Percentiles rank a stretch among this genome's conserved stretches.
phyloP scores from a whole-genome alignment of 768 basidiomycete species.

The Cystofilobasidium capitatum region DNA sequence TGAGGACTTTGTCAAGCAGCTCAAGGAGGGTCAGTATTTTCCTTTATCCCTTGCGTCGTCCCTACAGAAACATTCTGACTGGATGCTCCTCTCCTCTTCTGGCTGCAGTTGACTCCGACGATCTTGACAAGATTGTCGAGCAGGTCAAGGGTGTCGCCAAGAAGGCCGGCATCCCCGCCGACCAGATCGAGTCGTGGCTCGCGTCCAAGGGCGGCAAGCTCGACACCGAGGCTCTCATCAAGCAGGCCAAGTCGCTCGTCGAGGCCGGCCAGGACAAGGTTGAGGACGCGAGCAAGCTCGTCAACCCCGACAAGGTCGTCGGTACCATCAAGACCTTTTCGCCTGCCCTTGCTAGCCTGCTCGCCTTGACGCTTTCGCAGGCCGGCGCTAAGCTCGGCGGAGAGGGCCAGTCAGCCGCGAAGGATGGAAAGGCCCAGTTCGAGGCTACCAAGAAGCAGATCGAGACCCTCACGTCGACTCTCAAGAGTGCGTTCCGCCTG shows the following conservation, averaged over 20 bases:
- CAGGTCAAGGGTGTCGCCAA: constrained; percentile 38
- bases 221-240: constrained; percentile 31
- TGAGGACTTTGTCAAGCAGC: constrained; percentile 35
- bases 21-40: constrained; percentile 37
- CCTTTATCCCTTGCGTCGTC: background rate
- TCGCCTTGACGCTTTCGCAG: constrained; percentile 2
- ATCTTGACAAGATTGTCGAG: constrained; percentile 36
- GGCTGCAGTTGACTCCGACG: constrained; percentile 34
- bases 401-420: constrained; percentile 8
- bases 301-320: constrained; percentile 24
- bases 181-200: constrained; percentile 34
- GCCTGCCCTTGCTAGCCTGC: constrained; percentile 13
- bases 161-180: constrained; percentile 37
- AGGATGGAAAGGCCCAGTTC: constrained; percentile 22
- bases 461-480: constrained; percentile 9
- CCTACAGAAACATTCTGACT: background rate
- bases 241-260: constrained; percentile 4
- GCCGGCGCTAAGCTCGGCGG: constrained; percentile 18
- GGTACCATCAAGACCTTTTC: constrained; percentile 17
- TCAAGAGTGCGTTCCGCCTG: constrained; percentile 10
- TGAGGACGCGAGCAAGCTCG: constrained; percentile 6
- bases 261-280: constrained; percentile 6
- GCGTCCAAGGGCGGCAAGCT: constrained; percentile 37
- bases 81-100: background rate
- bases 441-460: constrained; percentile 16